Evolutionary conservation across 2,329 filamentous ascomycete species (phyloP).

Genomic region (Hypoxylon sp.): DNA sequence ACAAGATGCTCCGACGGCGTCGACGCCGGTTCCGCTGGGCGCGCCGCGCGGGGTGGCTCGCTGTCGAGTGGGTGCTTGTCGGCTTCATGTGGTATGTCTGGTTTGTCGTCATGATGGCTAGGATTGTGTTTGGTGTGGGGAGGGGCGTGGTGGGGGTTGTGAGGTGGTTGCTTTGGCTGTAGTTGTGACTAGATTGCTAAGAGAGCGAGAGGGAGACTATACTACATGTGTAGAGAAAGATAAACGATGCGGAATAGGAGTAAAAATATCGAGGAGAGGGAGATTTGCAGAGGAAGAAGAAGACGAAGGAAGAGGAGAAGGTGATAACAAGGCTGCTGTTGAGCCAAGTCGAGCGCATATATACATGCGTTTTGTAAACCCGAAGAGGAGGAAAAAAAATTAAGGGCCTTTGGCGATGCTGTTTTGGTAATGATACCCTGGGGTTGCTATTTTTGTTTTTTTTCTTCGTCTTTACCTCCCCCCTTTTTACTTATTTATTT

Average conservation of each 20-base stretch:
- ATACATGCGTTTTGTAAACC: neutral
- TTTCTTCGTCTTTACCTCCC: neutral
- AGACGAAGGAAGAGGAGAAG: neutral
- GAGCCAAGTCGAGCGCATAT: neutral
- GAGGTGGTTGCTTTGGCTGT: conserved; percentile 88
- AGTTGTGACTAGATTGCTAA: too few species aligned
- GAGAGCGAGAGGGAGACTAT: neutral
- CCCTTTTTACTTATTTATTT: too few species aligned
- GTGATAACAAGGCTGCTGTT: neutral
- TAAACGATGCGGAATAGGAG: too few species aligned
- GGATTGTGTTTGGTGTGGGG: conserved; percentile 70
- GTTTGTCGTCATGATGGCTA: conserved; percentile 82
- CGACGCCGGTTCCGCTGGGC: conserved; percentile 76
- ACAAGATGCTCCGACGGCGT: conserved; percentile 76
- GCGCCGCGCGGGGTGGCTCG: conserved; percentile 77
- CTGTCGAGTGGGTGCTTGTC: conserved; percentile 87
- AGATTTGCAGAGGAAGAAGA: too few species aligned
- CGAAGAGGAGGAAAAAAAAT: neutral
- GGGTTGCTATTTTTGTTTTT: conserved; percentile 1
- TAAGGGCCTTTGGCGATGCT: neutral
- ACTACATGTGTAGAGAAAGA: too few species aligned
- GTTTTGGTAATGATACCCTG: conserved; percentile 15
- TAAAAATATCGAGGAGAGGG: too few species aligned
- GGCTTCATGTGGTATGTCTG: conserved; percentile 95
- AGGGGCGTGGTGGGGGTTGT: conserved; percentile 66